Percentiles rank a stretch among this genome's conserved stretches.
phyloP scores from a whole-genome alignment of 164 flowering plant species.

The Piper betle region DNA sequence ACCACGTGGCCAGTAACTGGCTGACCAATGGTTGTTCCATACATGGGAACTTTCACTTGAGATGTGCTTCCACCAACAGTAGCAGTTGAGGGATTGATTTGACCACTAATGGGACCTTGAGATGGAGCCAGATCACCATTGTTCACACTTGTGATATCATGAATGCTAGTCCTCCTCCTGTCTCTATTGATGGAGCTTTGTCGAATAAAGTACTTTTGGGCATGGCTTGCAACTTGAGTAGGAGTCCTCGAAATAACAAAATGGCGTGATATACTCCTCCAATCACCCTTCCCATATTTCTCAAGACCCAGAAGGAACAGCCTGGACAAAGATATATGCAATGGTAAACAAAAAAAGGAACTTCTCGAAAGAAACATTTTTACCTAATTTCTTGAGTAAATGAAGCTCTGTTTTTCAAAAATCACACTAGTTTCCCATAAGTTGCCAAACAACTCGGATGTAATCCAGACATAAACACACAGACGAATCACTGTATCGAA shows the following conservation, averaged over 20 bases:
- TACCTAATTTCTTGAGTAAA: too few species aligned
- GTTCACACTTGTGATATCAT: constrained; percentile 74
- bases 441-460: too few species aligned
- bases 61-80: constrained; percentile 33
- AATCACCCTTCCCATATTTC: constrained; percentile 89
- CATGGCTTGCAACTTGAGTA: constrained; percentile 92
- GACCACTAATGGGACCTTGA: constrained; percentile 81
- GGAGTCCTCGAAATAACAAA: constrained; percentile 89
- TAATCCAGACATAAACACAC: too few species aligned
- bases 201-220: constrained; percentile 86
- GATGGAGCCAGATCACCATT: constrained; percentile 42
- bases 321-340: constrained; percentile 20
- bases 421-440: too few species aligned
- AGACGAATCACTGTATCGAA: too few species aligned
- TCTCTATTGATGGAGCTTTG: constrained; percentile 88
- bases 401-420: too few species aligned
- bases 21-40: constrained; percentile 62
- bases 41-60: constrained; percentile 40
- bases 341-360: background rate
- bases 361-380: too few species aligned
- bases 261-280: constrained; percentile 89
- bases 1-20: constrained; percentile 70
- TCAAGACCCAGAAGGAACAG: constrained; percentile 85
- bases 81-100: constrained; percentile 27
- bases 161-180: constrained; percentile 83